These are phyloP conservation scores for Microthlaspi erraticum DNA, from an alignment of 345 rosid genomes.

Conservation along the genomic window DNA sequence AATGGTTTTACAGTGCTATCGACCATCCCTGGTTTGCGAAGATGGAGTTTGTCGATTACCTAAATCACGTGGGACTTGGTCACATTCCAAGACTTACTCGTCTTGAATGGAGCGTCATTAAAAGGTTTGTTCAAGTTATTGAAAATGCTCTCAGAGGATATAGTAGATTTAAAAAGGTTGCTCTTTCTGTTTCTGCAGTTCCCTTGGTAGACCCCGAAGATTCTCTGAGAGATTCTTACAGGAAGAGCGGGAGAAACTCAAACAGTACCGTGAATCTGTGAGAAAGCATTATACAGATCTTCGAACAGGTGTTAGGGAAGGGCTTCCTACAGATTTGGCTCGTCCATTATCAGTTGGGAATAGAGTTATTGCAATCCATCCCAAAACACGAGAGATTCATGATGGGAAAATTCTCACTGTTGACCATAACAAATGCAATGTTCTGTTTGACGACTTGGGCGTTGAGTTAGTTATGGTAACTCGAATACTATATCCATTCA, in stretches of 20 bases:
- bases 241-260: conserved; percentile 89
- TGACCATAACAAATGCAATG: conserved; percentile 77
- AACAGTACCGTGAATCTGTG: conserved; percentile 87
- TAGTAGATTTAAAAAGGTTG: conserved; percentile 13
- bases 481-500: conserved; percentile 4
- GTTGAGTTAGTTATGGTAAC: conserved; percentile 91
- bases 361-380: conserved; percentile 83
- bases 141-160: conserved; percentile 15
- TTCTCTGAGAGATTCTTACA: conserved; percentile 79
- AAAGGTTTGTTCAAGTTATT: conserved; percentile 59
- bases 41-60: conserved; percentile 91
- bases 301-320: conserved; percentile 77
- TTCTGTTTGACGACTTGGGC: conserved; percentile 86
- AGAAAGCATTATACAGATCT: conserved; percentile 84
- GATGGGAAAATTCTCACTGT: conserved; percentile 91
- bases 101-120: conserved; percentile 97
- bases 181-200: conserved; percentile 56
- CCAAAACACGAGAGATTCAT: conserved; percentile 82
- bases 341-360: conserved; percentile 91
- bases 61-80: conserved; percentile 93
- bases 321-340: conserved; percentile 93
- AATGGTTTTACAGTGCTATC: conserved; percentile 95
- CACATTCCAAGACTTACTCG: conserved; percentile 93
- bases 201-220: conserved; percentile 97
- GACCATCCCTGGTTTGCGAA: conserved; percentile 99